Conservation (phyloP, 2,329 filamentous ascomycete species). For the Fusarium cicatricum region DNA sequence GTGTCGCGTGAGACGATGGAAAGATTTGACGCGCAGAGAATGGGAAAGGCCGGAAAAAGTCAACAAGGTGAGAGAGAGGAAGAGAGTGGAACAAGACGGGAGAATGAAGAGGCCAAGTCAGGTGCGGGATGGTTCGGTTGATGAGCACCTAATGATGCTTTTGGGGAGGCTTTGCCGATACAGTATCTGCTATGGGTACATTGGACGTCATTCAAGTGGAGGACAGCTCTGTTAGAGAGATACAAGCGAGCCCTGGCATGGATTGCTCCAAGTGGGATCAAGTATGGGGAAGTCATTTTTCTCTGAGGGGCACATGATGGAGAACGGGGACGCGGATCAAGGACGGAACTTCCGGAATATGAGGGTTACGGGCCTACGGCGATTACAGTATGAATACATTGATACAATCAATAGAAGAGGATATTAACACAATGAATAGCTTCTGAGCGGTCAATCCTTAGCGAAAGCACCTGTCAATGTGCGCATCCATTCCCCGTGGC, state of each 20-base stretch:
- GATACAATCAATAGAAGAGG: not conserved
- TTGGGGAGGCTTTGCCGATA: constrained; percentile 13
- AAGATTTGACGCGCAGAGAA: constrained; percentile 20
- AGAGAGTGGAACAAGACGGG: constrained; percentile 20
- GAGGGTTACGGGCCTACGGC: constrained; percentile 12
- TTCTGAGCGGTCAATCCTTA: constrained; percentile 6
- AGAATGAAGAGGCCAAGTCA: constrained; percentile 7
- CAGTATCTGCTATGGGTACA: constrained; percentile 1
- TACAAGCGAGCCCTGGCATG: constrained; percentile 1
- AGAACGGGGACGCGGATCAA: constrained; percentile 26
- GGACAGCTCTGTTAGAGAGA: constrained; percentile 8
- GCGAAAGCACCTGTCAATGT: not conserved
- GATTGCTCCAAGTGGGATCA: constrained; percentile 34
- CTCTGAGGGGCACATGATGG: constrained; percentile 33
- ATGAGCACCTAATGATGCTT: constrained; percentile 31
- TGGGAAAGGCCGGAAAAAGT: constrained; percentile 26
- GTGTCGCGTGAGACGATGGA: constrained; percentile 20
- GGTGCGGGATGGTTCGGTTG: constrained; percentile 37
- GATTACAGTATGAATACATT: not conserved
- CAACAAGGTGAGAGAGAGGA: not conserved
- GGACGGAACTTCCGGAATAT: constrained; percentile 3
- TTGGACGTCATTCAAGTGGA: constrained; percentile 34
- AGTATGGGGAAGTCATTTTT: constrained; percentile 32
- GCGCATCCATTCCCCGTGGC: not conserved
- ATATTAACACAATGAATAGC: not conserved